Percentiles rank a stretch among this genome's conserved stretches.
Conservation (phyloP, 441 rosid species). For the Flueggea neowawraea region DNA sequence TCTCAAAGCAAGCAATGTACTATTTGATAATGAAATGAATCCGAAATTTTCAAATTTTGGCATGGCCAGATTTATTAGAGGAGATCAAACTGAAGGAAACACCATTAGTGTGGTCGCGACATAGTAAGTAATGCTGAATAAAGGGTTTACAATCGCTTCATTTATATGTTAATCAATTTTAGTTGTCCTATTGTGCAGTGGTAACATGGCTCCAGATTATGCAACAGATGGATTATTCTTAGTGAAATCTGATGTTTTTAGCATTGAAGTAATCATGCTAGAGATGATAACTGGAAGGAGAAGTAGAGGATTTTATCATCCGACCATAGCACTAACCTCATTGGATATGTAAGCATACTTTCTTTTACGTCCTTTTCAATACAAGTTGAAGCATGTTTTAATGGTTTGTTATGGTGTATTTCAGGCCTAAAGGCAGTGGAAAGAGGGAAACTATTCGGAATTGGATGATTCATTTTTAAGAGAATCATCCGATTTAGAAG, state of each 20-base stretch:
- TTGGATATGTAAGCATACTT: slow-evolving; percentile 17
- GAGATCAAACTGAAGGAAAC: slow-evolving; percentile 20
- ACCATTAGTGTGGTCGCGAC: slow-evolving; percentile 27
- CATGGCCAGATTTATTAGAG: slow-evolving; percentile 26
- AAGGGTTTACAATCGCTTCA: background rate
- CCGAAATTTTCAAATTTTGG: slow-evolving; percentile 29
- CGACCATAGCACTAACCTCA: slow-evolving; percentile 13
- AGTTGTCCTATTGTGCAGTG: background rate
- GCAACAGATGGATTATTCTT: slow-evolving; percentile 12
- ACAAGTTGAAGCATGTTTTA: no score
- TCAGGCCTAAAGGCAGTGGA: slow-evolving; percentile 45
- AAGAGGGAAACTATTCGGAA: slow-evolving; percentile 21
- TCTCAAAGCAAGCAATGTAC: slow-evolving; percentile 28
- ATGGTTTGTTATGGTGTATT: background rate
- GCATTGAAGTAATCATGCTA: slow-evolving; percentile 25
- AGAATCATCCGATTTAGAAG: slow-evolving; percentile 5
- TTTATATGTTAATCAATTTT: no score
- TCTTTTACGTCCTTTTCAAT: no score
- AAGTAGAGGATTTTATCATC: slow-evolving; percentile 18
- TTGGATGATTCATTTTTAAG: slow-evolving; percentile 23
- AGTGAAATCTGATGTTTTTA: slow-evolving; percentile 29
- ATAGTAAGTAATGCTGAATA: slow-evolving; percentile 12
- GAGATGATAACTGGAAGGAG: slow-evolving; percentile 23
- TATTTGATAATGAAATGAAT: slow-evolving; percentile 22
- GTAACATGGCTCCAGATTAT: slow-evolving; percentile 15